Evolutionary conservation across 2,329 filamentous ascomycete species (phyloP).

Genomic region (Penicillium sp.): DNA sequence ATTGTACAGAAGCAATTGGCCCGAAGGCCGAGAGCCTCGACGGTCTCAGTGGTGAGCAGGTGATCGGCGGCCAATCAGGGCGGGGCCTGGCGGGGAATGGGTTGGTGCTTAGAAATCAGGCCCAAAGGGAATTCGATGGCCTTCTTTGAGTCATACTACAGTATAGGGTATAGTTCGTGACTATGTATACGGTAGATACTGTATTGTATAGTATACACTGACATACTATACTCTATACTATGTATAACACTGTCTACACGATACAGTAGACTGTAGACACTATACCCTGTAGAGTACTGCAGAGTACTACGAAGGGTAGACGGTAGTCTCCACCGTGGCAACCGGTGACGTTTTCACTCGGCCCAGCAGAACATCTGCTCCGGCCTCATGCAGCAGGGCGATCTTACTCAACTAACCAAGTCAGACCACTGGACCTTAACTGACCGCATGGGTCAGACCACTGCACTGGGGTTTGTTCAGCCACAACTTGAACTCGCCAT

Average conservation of each 20-base stretch:
- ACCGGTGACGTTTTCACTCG: not conserved
- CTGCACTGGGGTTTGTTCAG: no score
- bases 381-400: not conserved
- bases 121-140: not conserved
- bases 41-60: no score
- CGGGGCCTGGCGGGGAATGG: not conserved
- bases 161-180: no score
- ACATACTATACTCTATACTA: not conserved
- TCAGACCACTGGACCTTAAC: no score
- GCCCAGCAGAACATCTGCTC: not conserved
- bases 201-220: not conserved
- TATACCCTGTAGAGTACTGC: no score
- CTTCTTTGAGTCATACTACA: slow-evolving; percentile 1
- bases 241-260: no score
- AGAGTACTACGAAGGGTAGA: no score
- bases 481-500: no score
- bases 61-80: slow-evolving; percentile 21
- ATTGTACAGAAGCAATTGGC: slow-evolving; percentile 15
- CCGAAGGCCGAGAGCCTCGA: no score
- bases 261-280: no score
- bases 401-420: not conserved
- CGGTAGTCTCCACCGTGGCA: not conserved
- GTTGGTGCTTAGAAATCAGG: slow-evolving; percentile 35
- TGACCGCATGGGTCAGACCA: no score
- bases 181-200: no score